Evolutionary conservation across 2,329 filamentous ascomycete species (phyloP).

Genomic region (Fusarium sp.): DNA sequence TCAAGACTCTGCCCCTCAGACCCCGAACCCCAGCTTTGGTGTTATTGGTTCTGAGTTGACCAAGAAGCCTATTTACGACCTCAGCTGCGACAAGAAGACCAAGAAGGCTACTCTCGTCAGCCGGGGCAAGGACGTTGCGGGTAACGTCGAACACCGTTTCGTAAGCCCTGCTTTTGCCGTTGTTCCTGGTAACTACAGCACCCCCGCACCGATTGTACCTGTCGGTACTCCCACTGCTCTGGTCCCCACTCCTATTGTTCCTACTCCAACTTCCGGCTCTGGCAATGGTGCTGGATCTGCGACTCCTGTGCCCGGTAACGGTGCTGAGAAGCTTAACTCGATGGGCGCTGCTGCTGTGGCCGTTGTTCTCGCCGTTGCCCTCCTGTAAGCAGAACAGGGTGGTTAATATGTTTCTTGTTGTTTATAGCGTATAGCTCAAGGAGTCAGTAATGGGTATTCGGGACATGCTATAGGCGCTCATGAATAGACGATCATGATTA

Average conservation of each 20-base stretch:
- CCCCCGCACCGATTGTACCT: constrained; percentile 36
- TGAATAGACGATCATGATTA: constrained; percentile 12
- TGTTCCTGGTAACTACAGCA: constrained; percentile 35
- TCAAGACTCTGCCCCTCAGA: constrained; percentile 73
- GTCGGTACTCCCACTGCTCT: constrained; percentile 34
- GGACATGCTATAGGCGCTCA: background rate
- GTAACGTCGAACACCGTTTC: constrained; percentile 20
- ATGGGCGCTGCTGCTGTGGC: constrained; percentile 53
- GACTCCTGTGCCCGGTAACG: constrained; percentile 31
- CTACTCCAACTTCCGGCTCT: constrained; percentile 46
- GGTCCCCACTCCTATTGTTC: constrained; percentile 8
- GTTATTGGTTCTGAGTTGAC: constrained; percentile 71
- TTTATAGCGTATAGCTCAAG: constrained; percentile 13
- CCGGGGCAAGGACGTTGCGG: constrained; percentile 13
- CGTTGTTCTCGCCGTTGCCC: constrained; percentile 50
- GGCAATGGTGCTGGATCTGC: constrained; percentile 31
- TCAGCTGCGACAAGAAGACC: constrained; percentile 63
- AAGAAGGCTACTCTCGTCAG: constrained; percentile 32
- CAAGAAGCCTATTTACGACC: constrained; percentile 73
- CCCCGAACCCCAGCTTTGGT: constrained; percentile 79
- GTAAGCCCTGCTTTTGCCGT: constrained; percentile 30
- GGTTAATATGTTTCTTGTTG: constrained; percentile 11
- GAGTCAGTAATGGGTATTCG: constrained; percentile 12
- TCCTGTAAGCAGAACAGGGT: constrained; percentile 45
- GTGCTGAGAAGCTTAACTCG: constrained; percentile 50